Conservation (phyloP, 495 filamentous ascomycete genomes). For the Amniculicola lignicola region DNA sequence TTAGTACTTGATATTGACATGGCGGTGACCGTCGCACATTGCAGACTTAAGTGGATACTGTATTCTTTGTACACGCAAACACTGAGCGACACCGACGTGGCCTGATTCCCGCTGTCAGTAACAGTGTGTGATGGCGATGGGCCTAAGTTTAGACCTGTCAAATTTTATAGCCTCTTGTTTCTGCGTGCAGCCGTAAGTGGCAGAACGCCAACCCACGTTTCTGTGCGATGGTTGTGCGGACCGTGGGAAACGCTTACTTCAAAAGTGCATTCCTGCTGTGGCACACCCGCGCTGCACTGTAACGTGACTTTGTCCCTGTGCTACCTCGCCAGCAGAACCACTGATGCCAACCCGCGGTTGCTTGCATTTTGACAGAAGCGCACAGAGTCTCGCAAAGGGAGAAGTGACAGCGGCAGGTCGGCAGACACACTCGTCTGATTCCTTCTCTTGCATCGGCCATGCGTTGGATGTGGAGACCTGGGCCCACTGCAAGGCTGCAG, state of each 20-base stretch:
- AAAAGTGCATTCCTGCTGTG: slow-evolving; percentile 21
- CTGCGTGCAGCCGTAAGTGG: slow-evolving; percentile 21
- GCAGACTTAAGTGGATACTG: not conserved
- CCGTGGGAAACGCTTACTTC: slow-evolving; percentile 18
- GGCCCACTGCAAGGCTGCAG: slow-evolving; percentile 22
- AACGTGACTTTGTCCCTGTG: slow-evolving; percentile 30
- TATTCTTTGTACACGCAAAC: not conserved
- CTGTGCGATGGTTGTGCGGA: slow-evolving; percentile 3
- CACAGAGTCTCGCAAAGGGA: slow-evolving; percentile 21
- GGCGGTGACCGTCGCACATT: not conserved
- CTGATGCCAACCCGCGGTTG: slow-evolving; percentile 19
- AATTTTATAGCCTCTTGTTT: slow-evolving; percentile 16
- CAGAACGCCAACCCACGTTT: slow-evolving; percentile 27
- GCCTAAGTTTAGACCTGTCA: slow-evolving; percentile 29
- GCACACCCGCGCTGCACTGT: slow-evolving; percentile 30
- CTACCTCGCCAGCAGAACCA: slow-evolving; percentile 21
- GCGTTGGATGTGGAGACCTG: not conserved
- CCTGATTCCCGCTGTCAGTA: slow-evolving; percentile 32
- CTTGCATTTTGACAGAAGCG: slow-evolving; percentile 25
- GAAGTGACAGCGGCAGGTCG: slow-evolving; percentile 27
- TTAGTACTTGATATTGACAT: slow-evolving; percentile 3
- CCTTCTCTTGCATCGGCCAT: slow-evolving; percentile 12
- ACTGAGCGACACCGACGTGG: slow-evolving; percentile 21
- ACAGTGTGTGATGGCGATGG: slow-evolving; percentile 13
- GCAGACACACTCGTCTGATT: slow-evolving; percentile 18